Base-by-base conservation (phyloP, 1,284 basidiomycete genomes). In the Heliocybe sulcata region DNA sequence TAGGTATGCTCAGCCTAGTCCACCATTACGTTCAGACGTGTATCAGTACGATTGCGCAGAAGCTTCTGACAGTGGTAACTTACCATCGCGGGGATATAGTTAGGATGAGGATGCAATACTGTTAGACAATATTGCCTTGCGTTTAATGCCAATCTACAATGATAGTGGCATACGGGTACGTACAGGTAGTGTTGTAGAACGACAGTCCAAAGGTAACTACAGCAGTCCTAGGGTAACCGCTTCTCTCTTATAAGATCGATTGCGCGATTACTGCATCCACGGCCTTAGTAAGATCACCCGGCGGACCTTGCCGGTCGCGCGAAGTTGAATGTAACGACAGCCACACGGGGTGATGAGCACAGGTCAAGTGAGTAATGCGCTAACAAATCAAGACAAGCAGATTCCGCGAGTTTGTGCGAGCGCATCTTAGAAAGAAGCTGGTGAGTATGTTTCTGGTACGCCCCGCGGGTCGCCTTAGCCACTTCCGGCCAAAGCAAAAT, bases 1-100 rank as follows among this genome's bases (percentile, higher is more conserved):
- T 72, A 72, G 16, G 61, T 64, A 60, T 71, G 69, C 45, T 68
- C 66, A 22, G 52, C 3, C 51, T 49, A 22, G 6, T 14, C 11
- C 22, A 49, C 47, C 47, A 22, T 42, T 42, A n/a, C 38, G n/a
- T 42, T 42, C 38, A 16, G 38, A 20, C 16, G 38, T 20, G 38
- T n/a, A 16, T 47, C 45, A 47, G 23, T 47, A 47, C 8, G 20
- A 12, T 4, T 20, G 12, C 47, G 12, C 20, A 25, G n/a, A 4
- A 25, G 47, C 22, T 26, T 8, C 11, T 14, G 8, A 16, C 4
- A 42, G 19, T 6, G 47, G 47, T 12, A 12, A 26, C 47, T 49
- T 22, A 49, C 47, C 47, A 49, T 49, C 6, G 22, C 47, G 27
- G 47, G n/a, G 23, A 49, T 49, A 25, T 29, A 4, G 38, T 42